Evolutionary conservation across 208 protist genomes (phyloP), one percentile per base, ranked within the genome.

Genomic region (Vickermania ingenoplastis): DNA sequence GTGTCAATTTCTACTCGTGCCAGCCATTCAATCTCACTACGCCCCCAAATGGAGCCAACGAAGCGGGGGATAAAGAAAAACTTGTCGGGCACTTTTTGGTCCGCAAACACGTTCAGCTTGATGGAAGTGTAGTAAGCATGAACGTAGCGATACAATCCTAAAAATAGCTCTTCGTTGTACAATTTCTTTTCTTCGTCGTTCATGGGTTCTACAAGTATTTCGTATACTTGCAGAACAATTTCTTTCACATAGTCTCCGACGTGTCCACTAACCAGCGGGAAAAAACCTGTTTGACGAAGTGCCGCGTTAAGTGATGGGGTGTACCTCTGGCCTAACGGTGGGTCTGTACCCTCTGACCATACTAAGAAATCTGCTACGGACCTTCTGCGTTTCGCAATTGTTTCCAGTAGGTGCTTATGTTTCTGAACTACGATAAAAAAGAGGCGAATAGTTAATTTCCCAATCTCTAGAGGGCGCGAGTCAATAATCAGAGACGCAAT

Each of bases 401-500:
- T 45, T 45, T 45, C 36, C 7, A 25, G 63, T 21, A 87, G 73
- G 21, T 73, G 69, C 13, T 75, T 69, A 53, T 91, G 78, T 26
- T 75, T 89, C 3, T 63, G 77, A 52, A 73, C 63, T 7, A 89
- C 71, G 49, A 88, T 83, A 30, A 87, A 69, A 59, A 89, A 92
- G 13, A 92, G 70, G 0, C 85, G 81, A 50, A 84, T 71, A 24
- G 79, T 75, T 69, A 92, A 73, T 17, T 68, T 64, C 5, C 71
- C 73, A 54, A 89, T 71, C 41, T 92, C 81, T 5, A 92, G 53
- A 23, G 81, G 65, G n/a, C 62, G 53, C 13, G 68, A 64, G 29
- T 82, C 66, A 26, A 77, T 48, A 27, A 61, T 77, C 1, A 57
- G 52, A 22, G 71, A 57, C 3, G 48, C 70, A 25, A 73, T 83